Evolutionary conservation across 2,329 filamentous ascomycete species (phyloP), one percentile per base, ranked within the genome.

Genomic region (Exserohilum rostratum): DNA sequence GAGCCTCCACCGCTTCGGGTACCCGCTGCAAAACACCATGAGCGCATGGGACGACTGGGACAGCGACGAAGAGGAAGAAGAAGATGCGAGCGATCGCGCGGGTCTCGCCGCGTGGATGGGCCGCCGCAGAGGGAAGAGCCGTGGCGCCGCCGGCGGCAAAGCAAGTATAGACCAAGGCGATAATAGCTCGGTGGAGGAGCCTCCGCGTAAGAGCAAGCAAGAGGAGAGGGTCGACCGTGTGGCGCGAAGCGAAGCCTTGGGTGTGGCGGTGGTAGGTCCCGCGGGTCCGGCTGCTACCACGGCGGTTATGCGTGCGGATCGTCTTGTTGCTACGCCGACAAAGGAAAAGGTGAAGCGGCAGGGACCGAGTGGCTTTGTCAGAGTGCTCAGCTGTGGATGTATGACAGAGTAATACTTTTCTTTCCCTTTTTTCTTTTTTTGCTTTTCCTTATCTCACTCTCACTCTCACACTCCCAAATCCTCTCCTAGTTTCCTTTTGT

Each of bases 1-100:
- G 0, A 64, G 64, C 17, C 50, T 65, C 2, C 60, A 53, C 20
- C 60, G 65, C 3, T 58, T 64, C 29, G 70, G 65, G 46, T 64
- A 64, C n/a, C 50, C 46, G 6, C 50, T 69, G 17, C 70, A 72
- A 17, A 69, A 70, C 44, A 65, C 66, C 4, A 68, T 56, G 3
- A 71, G 67, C n/a, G 72, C 69, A 33, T 75, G 72, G 72, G 72
- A 75, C 25, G 70, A 73, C 42, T 73, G 68, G 64, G 71, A 74
- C 44, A 70, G 65, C n/a, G 70, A 73, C 15, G 60, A 60, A 25
- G 65, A 60, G 1, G 68, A 69, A 30, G 65, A 58, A n/a, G 71
- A 69, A 43, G 62, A 2, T 3, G 39, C 27, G 15, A n/a, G 13
- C 9, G 39, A 42, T 6, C n/a, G 39, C 6, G n/a, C 62, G 0